Evolutionary conservation across 306 rosid genomes (phyloP).

Genomic region (Aeschynomene evenia): DNA sequence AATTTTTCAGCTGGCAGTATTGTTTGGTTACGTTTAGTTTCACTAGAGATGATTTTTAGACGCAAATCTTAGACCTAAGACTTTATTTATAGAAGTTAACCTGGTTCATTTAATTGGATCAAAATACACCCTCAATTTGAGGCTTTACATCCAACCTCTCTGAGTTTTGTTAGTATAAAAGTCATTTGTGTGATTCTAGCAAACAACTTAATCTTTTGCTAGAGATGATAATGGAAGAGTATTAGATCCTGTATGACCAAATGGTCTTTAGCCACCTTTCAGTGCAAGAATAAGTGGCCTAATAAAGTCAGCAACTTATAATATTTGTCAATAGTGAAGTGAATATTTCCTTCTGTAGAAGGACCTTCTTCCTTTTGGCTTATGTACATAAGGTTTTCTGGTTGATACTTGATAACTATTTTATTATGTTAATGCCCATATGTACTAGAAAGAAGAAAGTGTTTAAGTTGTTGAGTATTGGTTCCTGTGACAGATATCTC

Average conservation of each 20-base stretch:
- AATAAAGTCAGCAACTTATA: background rate
- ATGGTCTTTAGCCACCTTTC: background rate
- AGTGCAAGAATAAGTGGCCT: background rate
- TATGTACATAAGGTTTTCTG: conserved; percentile 7
- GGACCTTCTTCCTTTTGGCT: background rate
- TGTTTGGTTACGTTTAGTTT: background rate
- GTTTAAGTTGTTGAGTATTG: conserved; percentile 11
- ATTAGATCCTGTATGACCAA: too few species aligned
- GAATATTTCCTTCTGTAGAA: background rate
- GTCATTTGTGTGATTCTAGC: too few species aligned
- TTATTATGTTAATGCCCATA: conserved; percentile 6
- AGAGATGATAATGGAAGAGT: too few species aligned
- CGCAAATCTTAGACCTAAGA: background rate
- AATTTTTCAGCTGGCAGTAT: background rate
- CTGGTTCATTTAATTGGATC: too few species aligned
- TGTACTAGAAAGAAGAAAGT: background rate
- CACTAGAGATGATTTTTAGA: background rate
- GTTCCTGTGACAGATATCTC: conserved; percentile 65
- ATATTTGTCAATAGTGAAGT: background rate
- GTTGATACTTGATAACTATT: background rate
- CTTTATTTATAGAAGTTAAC: background rate
- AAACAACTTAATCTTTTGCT: too few species aligned
- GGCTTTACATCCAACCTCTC: too few species aligned
- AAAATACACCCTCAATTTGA: too few species aligned
- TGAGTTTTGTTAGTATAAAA: too few species aligned